Evolutionary conservation across 495 filamentous ascomycete genomes (phyloP).

Genomic region (Parathielavia appendiculata): DNA sequence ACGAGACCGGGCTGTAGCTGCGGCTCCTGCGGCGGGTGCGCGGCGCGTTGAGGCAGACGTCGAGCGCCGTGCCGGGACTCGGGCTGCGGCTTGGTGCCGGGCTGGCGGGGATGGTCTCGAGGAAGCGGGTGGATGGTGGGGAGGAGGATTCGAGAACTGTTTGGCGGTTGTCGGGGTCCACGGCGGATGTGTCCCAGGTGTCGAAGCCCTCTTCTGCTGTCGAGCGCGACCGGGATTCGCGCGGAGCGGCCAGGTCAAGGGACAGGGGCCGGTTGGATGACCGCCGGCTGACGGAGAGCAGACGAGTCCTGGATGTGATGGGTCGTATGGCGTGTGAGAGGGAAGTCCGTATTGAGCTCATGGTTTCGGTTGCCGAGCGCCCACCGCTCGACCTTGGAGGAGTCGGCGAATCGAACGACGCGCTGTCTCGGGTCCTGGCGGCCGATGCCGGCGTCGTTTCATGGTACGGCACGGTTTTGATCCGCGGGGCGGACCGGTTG

Average conservation of each 20-base stretch:
- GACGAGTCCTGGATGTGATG: slow-evolving; percentile 45
- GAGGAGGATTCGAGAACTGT: slow-evolving; percentile 46
- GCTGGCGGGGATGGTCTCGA: slow-evolving; percentile 59
- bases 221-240: slow-evolving; percentile 18
- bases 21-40: slow-evolving; percentile 36
- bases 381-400: slow-evolving; percentile 39
- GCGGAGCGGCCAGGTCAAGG: slow-evolving; percentile 34
- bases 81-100: slow-evolving; percentile 48
- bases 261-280: slow-evolving; percentile 34
- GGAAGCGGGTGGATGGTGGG: slow-evolving; percentile 40
- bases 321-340: slow-evolving; percentile 49
- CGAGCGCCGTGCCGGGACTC: slow-evolving; percentile 43
- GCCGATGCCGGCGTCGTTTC: slow-evolving; percentile 33
- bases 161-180: slow-evolving; percentile 54
- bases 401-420: slow-evolving; percentile 28
- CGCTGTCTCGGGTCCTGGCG: slow-evolving; percentile 22
- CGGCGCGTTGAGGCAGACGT: slow-evolving; percentile 37
- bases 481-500: slow-evolving; percentile 24
- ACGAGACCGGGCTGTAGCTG: slow-evolving; percentile 41
- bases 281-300: slow-evolving; percentile 34
- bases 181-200: slow-evolving; percentile 61
- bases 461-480: slow-evolving; percentile 46
- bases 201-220: slow-evolving; percentile 55
- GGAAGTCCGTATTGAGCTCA: slow-evolving; percentile 50
- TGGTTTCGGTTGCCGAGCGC: slow-evolving; percentile 45